A percentile compares a stretch with the other conserved stretches of the same genome.
These are phyloP conservation scores for Fulvia fulva DNA, from an alignment of 2,329 filamentous ascomycete species.

Conservation along the genomic window DNA sequence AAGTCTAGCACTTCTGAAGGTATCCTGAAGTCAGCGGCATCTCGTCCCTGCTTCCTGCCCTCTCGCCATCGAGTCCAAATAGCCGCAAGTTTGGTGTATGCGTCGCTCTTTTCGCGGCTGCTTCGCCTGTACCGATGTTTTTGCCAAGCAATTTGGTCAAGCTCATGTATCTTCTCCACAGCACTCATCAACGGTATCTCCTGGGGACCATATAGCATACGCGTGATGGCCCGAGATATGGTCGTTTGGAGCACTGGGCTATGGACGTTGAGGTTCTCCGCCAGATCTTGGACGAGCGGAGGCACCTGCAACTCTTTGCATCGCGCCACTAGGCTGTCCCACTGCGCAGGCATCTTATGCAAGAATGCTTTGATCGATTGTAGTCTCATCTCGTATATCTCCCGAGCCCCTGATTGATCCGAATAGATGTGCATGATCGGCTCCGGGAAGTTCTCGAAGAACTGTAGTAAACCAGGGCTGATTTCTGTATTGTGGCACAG, in stretches of 20 bases:
- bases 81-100: slow-evolving; percentile 9
- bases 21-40: not conserved
- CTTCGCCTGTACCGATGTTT: slow-evolving; percentile 14
- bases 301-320: slow-evolving; percentile 44
- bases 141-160: slow-evolving; percentile 19
- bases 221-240: slow-evolving; percentile 50
- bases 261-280: slow-evolving; percentile 43
- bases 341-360: slow-evolving; percentile 21
- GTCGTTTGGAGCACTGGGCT: slow-evolving; percentile 53
- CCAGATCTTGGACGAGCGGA: slow-evolving; percentile 55
- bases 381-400: slow-evolving; percentile 34
- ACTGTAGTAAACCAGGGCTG: slow-evolving; percentile 38
- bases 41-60: not conserved
- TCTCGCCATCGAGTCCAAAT: slow-evolving; percentile 13
- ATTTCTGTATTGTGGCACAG: slow-evolving; percentile 46
- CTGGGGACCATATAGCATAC: slow-evolving; percentile 40
- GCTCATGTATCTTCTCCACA: slow-evolving; percentile 20
- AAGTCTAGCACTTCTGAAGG: slow-evolving; percentile 6
- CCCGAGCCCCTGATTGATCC: slow-evolving; percentile 35
- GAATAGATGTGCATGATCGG: slow-evolving; percentile 37
- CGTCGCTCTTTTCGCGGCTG: slow-evolving; percentile 10
- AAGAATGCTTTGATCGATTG: slow-evolving; percentile 22
- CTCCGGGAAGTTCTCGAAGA: slow-evolving; percentile 52
- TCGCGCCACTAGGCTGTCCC: slow-evolving; percentile 14
- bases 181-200: slow-evolving; percentile 9